A percentile compares a stretch with the other conserved stretches of the same genome.
Conservation (phyloP, 257 asterid genomes). For the Solanum commersonii region DNA sequence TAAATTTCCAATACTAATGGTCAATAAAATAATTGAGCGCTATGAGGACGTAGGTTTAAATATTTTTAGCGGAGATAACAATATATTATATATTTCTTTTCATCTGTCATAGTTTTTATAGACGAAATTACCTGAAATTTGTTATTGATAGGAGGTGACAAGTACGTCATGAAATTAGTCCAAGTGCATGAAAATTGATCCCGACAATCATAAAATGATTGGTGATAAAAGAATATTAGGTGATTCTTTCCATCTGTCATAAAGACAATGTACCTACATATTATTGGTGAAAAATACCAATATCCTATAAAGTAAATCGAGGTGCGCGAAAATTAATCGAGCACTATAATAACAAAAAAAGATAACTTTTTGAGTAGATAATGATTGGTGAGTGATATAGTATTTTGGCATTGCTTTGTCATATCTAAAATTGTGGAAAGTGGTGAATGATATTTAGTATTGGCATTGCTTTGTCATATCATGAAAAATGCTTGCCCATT, state of each 20-base stretch:
- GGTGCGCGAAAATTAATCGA: no score
- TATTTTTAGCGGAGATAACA: no score
- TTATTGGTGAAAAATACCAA: no score
- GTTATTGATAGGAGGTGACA: no score
- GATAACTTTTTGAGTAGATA: background rate
- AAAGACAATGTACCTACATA: no score
- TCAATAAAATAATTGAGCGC: background rate
- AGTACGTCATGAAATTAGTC: background rate
- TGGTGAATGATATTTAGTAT: background rate
- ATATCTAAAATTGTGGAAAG: background rate
- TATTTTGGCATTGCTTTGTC: background rate
- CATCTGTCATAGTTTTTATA: background rate
- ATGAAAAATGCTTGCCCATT: background rate
- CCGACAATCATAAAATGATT: background rate
- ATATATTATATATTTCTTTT: no score
- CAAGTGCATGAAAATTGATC: no score
- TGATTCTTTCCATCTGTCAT: background rate
- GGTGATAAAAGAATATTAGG: background rate
- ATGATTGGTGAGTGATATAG: background rate
- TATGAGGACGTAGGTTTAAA: background rate
- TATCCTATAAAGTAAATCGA: no score
- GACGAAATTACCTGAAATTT: no score
- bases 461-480: background rate
- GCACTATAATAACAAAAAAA: no score
- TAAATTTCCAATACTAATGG: no score